These are phyloP conservation scores for Ajuga chamaepitys DNA, from an alignment of 257 asterid species.

Conservation along the genomic window DNA sequence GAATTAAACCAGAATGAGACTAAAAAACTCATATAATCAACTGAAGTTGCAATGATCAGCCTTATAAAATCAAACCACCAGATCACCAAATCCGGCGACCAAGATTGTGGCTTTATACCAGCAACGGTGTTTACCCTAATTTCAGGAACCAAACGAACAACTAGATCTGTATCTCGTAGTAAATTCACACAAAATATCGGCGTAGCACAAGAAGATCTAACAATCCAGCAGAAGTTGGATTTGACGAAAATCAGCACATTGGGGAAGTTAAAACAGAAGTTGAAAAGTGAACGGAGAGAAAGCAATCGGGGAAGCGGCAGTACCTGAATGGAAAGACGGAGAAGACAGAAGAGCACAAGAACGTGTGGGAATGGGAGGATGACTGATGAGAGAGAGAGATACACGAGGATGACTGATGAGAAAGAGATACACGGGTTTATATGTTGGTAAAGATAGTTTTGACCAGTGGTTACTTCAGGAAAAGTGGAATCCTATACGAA, in stretches of 20 bases:
- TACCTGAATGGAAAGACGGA: slow-evolving; percentile 1
- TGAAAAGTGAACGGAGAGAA: not conserved
- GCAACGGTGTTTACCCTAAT: not conserved
- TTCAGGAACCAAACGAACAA: not conserved
- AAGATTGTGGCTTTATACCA: too few relatives aligned
- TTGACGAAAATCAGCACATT: not conserved
- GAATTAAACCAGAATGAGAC: not conserved
- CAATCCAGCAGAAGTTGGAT: not conserved
- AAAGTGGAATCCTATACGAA: not conserved
- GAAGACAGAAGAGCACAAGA: not conserved
- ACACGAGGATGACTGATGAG: not conserved
- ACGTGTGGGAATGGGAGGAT: slow-evolving; percentile 6
- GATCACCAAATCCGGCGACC: too few relatives aligned
- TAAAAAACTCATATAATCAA: not conserved
- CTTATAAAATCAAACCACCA: not conserved
- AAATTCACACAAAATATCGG: not conserved
- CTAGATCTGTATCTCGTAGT: slow-evolving; percentile 14
- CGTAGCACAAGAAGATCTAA: slow-evolving; percentile 5
- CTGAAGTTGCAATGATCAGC: not conserved
- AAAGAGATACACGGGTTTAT: not conserved
- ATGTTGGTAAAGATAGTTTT: not conserved
- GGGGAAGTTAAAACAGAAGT: not conserved
- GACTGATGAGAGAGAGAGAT: not conserved
- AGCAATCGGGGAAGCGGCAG: not conserved
- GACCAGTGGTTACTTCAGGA: not conserved